Evolutionary conservation across 2,329 filamentous ascomycete species (phyloP).

Genomic region (Chalara sp.): DNA sequence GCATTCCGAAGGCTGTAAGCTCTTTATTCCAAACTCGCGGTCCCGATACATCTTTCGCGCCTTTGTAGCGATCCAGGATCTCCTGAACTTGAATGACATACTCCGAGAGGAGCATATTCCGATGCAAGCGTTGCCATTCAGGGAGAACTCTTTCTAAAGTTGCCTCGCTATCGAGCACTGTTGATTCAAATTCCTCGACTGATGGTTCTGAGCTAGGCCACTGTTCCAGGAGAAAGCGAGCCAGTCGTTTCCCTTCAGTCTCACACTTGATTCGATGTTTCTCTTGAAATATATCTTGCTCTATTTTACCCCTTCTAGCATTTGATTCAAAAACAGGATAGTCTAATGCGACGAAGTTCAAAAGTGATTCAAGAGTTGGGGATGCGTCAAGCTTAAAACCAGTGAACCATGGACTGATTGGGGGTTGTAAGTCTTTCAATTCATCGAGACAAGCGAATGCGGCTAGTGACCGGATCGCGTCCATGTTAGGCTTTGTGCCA

Average conservation of each 20-base stretch:
- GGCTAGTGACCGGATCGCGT: constrained; percentile 35
- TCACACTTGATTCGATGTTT: no score
- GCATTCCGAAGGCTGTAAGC: no score
- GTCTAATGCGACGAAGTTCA: no score
- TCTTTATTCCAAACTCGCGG: no score
- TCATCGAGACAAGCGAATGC: constrained; percentile 36
- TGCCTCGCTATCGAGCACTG: constrained; percentile 28
- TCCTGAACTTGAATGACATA: constrained; percentile 38
- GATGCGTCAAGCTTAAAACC: no score
- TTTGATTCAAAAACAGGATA: no score
- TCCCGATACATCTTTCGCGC: neutral
- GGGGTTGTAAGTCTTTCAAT: constrained; percentile 32
- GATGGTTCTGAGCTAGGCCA: constrained; percentile 37
- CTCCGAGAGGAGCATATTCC: constrained; percentile 38
- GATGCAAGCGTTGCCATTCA: constrained; percentile 42
- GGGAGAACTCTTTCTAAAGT: constrained; percentile 34
- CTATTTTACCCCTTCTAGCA: constrained; percentile 25
- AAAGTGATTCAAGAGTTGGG: no score
- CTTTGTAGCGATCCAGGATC: constrained; percentile 28
- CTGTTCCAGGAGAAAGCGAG: constrained; percentile 33
- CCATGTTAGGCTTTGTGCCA: constrained; percentile 30
- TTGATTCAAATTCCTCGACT: constrained; percentile 18
- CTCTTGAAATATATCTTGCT: constrained; percentile 27
- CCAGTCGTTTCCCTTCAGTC: no score
- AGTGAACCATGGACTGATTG: constrained; percentile 28